phyloP scores from a whole-genome alignment of 163 green algal species.

The Picocystis sp. region DNA sequence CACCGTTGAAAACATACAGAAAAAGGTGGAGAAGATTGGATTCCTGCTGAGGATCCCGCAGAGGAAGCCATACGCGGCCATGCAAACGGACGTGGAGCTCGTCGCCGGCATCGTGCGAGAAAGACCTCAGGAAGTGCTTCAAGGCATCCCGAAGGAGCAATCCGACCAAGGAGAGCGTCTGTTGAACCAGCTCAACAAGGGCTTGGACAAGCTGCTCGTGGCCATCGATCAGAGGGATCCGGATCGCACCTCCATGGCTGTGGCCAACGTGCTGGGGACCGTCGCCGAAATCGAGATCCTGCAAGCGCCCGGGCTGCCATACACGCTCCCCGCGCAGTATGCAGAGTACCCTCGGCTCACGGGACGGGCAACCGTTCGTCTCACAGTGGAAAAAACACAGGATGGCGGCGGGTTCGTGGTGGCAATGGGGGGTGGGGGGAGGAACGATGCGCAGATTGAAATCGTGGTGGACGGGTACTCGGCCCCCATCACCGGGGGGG shows the following conservation, averaged over 20 bases:
- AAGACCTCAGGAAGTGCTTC: neutral
- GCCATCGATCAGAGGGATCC: conserved; percentile 2
- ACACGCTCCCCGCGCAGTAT: conserved; percentile 44
- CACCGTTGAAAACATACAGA: conserved; percentile 18
- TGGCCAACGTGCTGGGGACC: conserved; percentile 2
- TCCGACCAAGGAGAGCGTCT: neutral
- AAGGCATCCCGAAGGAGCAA: conserved; percentile 1
- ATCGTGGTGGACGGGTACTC: conserved; percentile 10
- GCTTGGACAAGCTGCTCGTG: conserved; percentile 5
- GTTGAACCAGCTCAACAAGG: neutral
- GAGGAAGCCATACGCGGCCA: conserved; percentile 5
- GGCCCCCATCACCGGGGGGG: conserved; percentile 5
- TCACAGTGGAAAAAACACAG: conserved; percentile 49
- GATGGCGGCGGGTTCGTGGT: conserved; percentile 23
- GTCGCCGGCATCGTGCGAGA: neutral
- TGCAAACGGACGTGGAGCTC: neutral
- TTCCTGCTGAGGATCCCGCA: conserved; percentile 7
- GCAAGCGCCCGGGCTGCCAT: conserved; percentile 63
- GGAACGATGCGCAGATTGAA: neutral
- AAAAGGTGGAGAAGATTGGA: neutral
- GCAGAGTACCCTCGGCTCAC: conserved; percentile 28
- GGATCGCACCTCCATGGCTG: neutral
- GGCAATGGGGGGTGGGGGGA: conserved; percentile 16
- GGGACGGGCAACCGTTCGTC: conserved; percentile 59
- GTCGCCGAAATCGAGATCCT: conserved; percentile 13